Percentiles rank a stretch among this genome's conserved stretches.
These are phyloP conservation scores for Fusarium sp. DNA, from an alignment of 2,329 filamentous ascomycete species.

Conservation along the genomic window DNA sequence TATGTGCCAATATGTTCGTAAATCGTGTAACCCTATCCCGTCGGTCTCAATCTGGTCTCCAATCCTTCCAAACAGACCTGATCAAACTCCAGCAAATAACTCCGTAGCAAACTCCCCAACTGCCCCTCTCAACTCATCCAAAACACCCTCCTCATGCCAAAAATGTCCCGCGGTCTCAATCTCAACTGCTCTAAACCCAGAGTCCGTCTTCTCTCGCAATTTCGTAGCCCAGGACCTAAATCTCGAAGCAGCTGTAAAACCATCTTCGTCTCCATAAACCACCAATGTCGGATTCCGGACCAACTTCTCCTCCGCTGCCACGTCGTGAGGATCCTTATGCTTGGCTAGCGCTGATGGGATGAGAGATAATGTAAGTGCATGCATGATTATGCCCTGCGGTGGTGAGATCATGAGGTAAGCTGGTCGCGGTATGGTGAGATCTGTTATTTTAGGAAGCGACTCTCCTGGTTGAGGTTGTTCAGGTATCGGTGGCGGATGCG, in stretches of 20 bases:
- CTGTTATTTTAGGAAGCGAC: slow-evolving; percentile 47
- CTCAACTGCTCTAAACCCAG: slow-evolving; percentile 60
- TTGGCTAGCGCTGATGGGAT: slow-evolving; percentile 48
- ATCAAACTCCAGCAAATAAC: slow-evolving; percentile 11
- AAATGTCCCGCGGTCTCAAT: slow-evolving; percentile 70
- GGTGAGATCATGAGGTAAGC: slow-evolving; percentile 77
- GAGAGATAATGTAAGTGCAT: slow-evolving; percentile 71
- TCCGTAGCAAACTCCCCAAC: slow-evolving; percentile 46
- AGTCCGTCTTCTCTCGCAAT: slow-evolving; percentile 57
- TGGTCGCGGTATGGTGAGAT: slow-evolving; percentile 53
- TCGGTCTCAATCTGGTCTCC: slow-evolving; percentile 48
- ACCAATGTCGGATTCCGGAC: slow-evolving; percentile 70
- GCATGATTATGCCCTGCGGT: slow-evolving; percentile 68
- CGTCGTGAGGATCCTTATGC: slow-evolving; percentile 39
- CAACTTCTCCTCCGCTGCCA: slow-evolving; percentile 65
- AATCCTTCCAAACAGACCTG: too few relatives aligned
- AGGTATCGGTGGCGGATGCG: slow-evolving; percentile 3
- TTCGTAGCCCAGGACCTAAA: slow-evolving; percentile 73
- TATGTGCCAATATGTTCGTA: background rate
- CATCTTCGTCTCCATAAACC: slow-evolving; percentile 80
- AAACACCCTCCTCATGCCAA: slow-evolving; percentile 67
- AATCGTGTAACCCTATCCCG: background rate
- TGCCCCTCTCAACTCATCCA: slow-evolving; percentile 47
- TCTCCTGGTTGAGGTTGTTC: slow-evolving; percentile 35
- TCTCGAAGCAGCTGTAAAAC: slow-evolving; percentile 74